Conservation (phyloP, 2,329 filamentous ascomycete species). For the Lecanicillium sp. region DNA sequence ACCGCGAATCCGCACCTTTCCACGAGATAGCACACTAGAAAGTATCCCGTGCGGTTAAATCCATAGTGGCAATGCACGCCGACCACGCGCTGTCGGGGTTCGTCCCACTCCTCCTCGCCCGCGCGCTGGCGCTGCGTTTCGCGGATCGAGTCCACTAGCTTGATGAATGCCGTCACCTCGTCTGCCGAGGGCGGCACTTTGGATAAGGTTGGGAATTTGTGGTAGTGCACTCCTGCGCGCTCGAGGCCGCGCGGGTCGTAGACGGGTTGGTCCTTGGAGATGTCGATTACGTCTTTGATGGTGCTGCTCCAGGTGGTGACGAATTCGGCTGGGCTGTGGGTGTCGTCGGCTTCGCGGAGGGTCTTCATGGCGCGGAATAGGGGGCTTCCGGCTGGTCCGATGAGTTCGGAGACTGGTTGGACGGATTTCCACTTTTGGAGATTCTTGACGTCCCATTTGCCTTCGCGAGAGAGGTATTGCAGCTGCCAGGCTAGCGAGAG, state of each 20-base stretch:
- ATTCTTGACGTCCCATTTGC: conserved; percentile 98
- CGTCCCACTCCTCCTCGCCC: conserved; percentile 29
- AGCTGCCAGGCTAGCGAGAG: conserved; percentile 86
- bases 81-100: conserved; percentile 41
- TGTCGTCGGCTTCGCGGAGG: conserved; percentile 76
- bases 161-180: conserved; percentile 47
- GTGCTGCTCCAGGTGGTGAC: conserved; percentile 55
- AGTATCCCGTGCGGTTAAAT: conserved; percentile 89
- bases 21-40: conserved; percentile 84
- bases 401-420: conserved; percentile 65
- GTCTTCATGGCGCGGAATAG: conserved; percentile 91
- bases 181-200: conserved; percentile 68
- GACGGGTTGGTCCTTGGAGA: conserved; percentile 82
- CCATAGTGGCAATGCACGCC: conserved; percentile 95
- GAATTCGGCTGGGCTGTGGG: conserved; percentile 69
- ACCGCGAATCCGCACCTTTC: conserved; percentile 66
- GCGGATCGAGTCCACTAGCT: conserved; percentile 51
- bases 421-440: conserved; percentile 84
- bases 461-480: conserved; percentile 76
- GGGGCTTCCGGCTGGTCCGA: conserved; percentile 43
- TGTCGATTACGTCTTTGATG: conserved; percentile 77
- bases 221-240: conserved; percentile 58
- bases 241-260: conserved; percentile 72
- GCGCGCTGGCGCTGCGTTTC: conserved; percentile 36
- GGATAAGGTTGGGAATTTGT: conserved; percentile 86